Evolutionary conservation across 768 basidiomycete species (phyloP), one percentile per base, ranked within the genome.

Genomic region (Podaxis sp.): DNA sequence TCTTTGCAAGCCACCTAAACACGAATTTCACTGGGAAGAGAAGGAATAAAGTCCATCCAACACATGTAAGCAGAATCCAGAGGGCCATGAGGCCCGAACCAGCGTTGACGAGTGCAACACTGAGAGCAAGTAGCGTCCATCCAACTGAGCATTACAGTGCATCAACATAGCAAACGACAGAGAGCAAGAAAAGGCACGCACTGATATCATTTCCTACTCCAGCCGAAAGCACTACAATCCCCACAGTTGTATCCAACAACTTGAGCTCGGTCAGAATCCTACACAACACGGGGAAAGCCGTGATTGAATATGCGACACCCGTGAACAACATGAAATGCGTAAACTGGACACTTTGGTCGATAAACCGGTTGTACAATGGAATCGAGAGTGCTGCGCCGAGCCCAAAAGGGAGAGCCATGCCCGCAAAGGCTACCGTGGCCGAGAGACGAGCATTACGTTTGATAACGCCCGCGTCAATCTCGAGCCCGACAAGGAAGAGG

Each of bases 261-360:
- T 95, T 95, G 60, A 96, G 84, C 71, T 97, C 95, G 1, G 90
- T 91, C 51, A 98, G 79, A 74, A 97, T 91, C 65, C 95, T 83
- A 73, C 91, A 93, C 6, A 95, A 79, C 1, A 95, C 89, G 0
- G 93, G 92, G 65, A 94, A 92, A 0, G 92, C 92, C 0, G 92
- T 93, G 69, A 94, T 94, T 2, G 90, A 89, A 76, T 88, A 95
- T 0, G 95, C 94, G 22, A 96, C 93, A 13, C 93, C 95, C 9
- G 92, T 87, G 75, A 99, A 98, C 40, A 99, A 86, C 84, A 97
- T 87, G 74, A 99, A 99, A 72, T 96, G 82, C 0, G 92, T 89
- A 73, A 95, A 96, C 57, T 87, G 81, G 54, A 89, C 81, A 52
- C 75, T 78, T 1, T 77, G 73, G 69, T 89, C 83, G 66, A 93